Conservation (phyloP, 2,329 filamentous ascomycete genomes). For the Lecanosticta acicola region DNA sequence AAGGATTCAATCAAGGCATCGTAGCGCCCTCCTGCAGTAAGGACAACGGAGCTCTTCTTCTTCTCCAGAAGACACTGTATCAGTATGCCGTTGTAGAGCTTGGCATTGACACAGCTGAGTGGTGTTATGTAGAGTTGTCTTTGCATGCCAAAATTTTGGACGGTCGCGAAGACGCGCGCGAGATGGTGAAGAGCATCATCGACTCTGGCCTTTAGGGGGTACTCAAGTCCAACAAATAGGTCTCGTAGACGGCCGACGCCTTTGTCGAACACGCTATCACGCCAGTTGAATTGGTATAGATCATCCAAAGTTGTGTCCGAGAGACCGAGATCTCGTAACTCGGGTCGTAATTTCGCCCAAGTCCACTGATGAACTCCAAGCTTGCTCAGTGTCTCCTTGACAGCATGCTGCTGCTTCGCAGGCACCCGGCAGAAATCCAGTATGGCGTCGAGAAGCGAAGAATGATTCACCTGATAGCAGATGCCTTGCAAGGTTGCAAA, state of each 20-base stretch:
- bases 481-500: slow-evolving; percentile 61
- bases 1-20: slow-evolving; percentile 84
- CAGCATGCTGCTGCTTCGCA: slow-evolving; percentile 58
- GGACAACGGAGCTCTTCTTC: slow-evolving; percentile 63
- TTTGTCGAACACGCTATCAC: slow-evolving; percentile 59
- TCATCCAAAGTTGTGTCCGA: slow-evolving; percentile 88
- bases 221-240: slow-evolving; percentile 49
- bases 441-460: slow-evolving; percentile 77
- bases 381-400: slow-evolving; percentile 80
- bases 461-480: slow-evolving; percentile 88
- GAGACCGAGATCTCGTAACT: slow-evolving; percentile 76
- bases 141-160: slow-evolving; percentile 54
- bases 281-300: slow-evolving; percentile 83
- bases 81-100: slow-evolving; percentile 79
- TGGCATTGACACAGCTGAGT: slow-evolving; percentile 81
- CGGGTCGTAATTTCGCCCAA: slow-evolving; percentile 76
- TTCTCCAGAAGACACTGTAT: slow-evolving; percentile 88
- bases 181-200: slow-evolving; percentile 58
- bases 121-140: slow-evolving; percentile 80
- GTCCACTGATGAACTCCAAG: slow-evolving; percentile 75
- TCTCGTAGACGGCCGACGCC: slow-evolving; percentile 59
- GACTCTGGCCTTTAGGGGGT: slow-evolving; percentile 14
- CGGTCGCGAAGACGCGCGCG: slow-evolving; percentile 68
- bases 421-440: slow-evolving; percentile 85
- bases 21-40: slow-evolving; percentile 90